phyloP scores from a whole-genome alignment of 2,329 filamentous ascomycete species.

The Sporothrix pallida region DNA sequence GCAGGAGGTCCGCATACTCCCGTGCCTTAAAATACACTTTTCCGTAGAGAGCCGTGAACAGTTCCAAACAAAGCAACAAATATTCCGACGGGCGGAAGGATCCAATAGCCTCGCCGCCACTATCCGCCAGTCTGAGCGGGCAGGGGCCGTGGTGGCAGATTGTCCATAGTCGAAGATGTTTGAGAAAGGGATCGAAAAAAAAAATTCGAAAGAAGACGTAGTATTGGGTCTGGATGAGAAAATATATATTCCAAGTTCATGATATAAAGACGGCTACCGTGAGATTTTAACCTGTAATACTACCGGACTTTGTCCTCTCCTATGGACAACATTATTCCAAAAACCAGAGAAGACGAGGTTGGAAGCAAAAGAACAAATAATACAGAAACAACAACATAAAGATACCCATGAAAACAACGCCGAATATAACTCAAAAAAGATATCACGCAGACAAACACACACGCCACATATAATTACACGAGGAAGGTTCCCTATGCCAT shows the following conservation, averaged over 20 bases:
- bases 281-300: conserved; percentile 12
- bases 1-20: background rate
- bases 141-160: background rate
- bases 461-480: background rate
- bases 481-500: conserved; percentile 27
- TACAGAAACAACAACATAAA: background rate
- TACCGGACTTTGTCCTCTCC: background rate
- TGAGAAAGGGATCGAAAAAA: background rate
- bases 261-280: background rate
- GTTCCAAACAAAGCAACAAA: background rate
- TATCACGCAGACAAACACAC: background rate
- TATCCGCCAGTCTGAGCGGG: too few species aligned
- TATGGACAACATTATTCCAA: conserved; percentile 1
- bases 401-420: background rate
- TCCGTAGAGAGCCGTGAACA: background rate
- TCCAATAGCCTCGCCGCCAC: background rate
- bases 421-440: background rate
- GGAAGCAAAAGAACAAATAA: background rate
- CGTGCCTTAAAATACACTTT: background rate
- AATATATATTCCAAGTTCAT: background rate
- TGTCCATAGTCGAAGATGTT: background rate
- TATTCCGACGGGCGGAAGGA: background rate
- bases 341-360: background rate
- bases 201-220: background rate
- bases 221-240: too few species aligned